These are phyloP conservation scores for Starmerella geochares DNA, from an alignment of 805 yeast species.

Conservation along the genomic window DNA sequence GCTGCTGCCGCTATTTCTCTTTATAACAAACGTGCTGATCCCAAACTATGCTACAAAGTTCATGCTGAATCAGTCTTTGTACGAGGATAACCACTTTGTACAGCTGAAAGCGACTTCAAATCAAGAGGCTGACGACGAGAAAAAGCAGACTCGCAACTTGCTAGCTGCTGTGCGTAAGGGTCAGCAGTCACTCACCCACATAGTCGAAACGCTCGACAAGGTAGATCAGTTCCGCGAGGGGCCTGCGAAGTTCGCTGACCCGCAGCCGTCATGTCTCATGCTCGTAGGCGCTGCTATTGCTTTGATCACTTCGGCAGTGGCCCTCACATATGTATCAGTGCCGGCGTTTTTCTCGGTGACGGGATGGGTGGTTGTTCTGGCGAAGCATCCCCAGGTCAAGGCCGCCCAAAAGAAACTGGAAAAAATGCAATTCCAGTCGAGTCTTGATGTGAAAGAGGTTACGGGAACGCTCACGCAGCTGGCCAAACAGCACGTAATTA, in stretches of 20 bases:
- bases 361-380: slow-evolving; percentile 47
- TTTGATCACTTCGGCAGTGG: slow-evolving; percentile 29
- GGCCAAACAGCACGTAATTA: slow-evolving; percentile 36
- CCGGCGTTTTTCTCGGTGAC: slow-evolving; percentile 42
- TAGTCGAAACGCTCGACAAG: slow-evolving; percentile 42
- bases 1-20: slow-evolving; percentile 48
- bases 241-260: slow-evolving; percentile 62
- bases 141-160: slow-evolving; percentile 19
- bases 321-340: slow-evolving; percentile 43
- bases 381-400: slow-evolving; percentile 51
- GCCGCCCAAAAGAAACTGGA: slow-evolving; percentile 28
- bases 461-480: not conserved
- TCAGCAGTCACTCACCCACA: slow-evolving; percentile 51
- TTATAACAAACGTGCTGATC: slow-evolving; percentile 50
- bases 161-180: slow-evolving; percentile 30
- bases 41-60: slow-evolving; percentile 47
- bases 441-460: slow-evolving; percentile 4
- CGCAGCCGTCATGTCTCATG: slow-evolving; percentile 52
- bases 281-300: slow-evolving; percentile 38
- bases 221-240: slow-evolving; percentile 49
- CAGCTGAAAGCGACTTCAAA: slow-evolving; percentile 23
- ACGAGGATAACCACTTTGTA: not conserved
- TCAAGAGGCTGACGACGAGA: slow-evolving; percentile 7
- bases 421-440: slow-evolving; percentile 18
- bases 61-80: slow-evolving; percentile 16